Conservation (phyloP, 208 protist species). For the Leishmania martiniquensis region DNA sequence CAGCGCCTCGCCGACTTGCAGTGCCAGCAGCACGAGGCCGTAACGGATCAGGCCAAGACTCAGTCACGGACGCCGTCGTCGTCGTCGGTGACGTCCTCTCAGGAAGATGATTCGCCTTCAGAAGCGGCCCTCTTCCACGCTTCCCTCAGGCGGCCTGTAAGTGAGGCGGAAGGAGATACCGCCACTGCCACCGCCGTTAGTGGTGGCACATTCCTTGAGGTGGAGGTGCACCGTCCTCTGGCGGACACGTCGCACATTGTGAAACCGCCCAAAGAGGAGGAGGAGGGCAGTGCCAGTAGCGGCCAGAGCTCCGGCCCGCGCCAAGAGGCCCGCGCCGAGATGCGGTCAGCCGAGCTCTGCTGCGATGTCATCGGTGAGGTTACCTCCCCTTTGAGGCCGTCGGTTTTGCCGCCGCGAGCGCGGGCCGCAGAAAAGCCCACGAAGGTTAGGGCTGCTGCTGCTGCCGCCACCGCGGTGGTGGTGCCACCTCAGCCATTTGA, state of each 20-base stretch:
- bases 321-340: neutral
- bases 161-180: neutral
- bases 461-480: neutral
- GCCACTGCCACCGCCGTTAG: neutral
- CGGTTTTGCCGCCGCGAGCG: neutral
- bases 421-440: neutral
- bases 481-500: neutral
- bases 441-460: neutral
- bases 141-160: conserved; percentile 7
- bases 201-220: conserved; percentile 16
- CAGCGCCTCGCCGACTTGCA: conserved; percentile 80
- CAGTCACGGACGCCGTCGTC: neutral
- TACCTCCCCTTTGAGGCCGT: neutral
- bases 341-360: neutral
- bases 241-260: conserved; percentile 29
- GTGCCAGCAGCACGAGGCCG: conserved; percentile 62
- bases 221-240: conserved; percentile 40
- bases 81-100: conserved; percentile 1
- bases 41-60: conserved; percentile 19
- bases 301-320: neutral
- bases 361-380: neutral
- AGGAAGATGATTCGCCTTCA: neutral
- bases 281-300: neutral
- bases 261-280: conserved; percentile 36
- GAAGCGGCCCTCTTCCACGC: conserved; percentile 18